These are phyloP conservation scores for Talaromyces islandicus DNA, from an alignment of 2,329 filamentous ascomycete genomes.

Conservation along the genomic window DNA sequence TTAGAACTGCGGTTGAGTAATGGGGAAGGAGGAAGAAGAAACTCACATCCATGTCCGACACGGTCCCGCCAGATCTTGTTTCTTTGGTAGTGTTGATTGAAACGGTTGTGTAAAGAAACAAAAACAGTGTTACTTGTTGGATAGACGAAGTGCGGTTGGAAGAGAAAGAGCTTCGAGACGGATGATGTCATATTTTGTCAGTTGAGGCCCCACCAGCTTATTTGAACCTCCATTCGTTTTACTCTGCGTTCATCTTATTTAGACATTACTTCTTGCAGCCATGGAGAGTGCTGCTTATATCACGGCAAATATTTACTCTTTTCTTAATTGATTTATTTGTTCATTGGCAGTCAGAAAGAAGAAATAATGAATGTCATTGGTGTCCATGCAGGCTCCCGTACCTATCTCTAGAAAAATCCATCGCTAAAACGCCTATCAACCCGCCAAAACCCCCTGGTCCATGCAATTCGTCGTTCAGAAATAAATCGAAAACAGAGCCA, in stretches of 20 bases:
- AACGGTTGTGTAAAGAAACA: not conserved
- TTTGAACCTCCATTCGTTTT: not conserved
- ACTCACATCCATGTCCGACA: not conserved
- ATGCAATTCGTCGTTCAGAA: not conserved
- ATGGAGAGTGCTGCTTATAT: not conserved
- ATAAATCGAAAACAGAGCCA: not conserved
- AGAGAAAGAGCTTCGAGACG: not conserved
- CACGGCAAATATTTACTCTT: not conserved
- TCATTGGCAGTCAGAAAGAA: not conserved
- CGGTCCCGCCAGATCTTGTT: not conserved
- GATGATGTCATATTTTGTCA: slow-evolving; percentile 13
- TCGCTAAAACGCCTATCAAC: not conserved
- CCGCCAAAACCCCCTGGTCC: not conserved
- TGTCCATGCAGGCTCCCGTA: not conserved
- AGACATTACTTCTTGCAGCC: not conserved
- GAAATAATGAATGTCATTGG: not conserved
- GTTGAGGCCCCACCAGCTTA: not conserved
- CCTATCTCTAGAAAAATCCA: not conserved
- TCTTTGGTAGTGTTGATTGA: not conserved
- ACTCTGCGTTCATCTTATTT: not conserved
- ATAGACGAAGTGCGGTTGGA: not conserved
- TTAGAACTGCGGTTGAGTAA: not conserved
- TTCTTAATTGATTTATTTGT: slow-evolving; percentile 1
- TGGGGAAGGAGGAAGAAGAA: not conserved
- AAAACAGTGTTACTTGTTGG: not conserved